phyloP scores from a whole-genome alignment of 768 basidiomycete genomes.

The Lentinus brumalis region DNA sequence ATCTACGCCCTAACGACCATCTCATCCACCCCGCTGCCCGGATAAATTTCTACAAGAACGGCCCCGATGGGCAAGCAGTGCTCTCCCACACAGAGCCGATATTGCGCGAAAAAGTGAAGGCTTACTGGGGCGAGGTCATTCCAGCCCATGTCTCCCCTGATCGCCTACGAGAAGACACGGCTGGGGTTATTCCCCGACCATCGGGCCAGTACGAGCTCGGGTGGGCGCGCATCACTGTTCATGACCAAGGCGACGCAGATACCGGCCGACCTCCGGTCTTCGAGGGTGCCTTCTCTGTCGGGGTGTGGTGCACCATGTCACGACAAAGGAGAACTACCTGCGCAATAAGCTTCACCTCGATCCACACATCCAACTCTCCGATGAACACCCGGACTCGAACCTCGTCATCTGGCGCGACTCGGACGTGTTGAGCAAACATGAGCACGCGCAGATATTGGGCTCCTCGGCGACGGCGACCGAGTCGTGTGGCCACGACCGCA shows the following conservation, averaged over 20 bases:
- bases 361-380: slow-evolving; percentile 43
- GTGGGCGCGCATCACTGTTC: slow-evolving; percentile 78
- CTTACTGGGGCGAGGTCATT: slow-evolving; percentile 78
- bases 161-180: slow-evolving; percentile 66
- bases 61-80: slow-evolving; percentile 50
- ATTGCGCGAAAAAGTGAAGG: slow-evolving; percentile 61
- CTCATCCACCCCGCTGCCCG: slow-evolving; percentile 80
- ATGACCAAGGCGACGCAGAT: slow-evolving; percentile 55
- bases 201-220: slow-evolving; percentile 53
- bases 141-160: slow-evolving; percentile 50
- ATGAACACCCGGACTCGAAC: slow-evolving; percentile 46
- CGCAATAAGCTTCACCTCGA: slow-evolving; percentile 61
- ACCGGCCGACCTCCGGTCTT: slow-evolving; percentile 56
- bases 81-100: slow-evolving; percentile 60
- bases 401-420: slow-evolving; percentile 79
- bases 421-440: slow-evolving; percentile 60
- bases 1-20: slow-evolving; percentile 76
- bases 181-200: slow-evolving; percentile 50
- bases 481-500: slow-evolving; percentile 70
- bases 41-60: slow-evolving; percentile 61
- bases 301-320: slow-evolving; percentile 72
- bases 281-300: slow-evolving; percentile 74
- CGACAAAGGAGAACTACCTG: slow-evolving; percentile 70
- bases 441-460: slow-evolving; percentile 37
- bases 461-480: slow-evolving; percentile 30